phyloP scores from a whole-genome alignment of 164 flowering plant species.

The Vitis rupestris region DNA sequence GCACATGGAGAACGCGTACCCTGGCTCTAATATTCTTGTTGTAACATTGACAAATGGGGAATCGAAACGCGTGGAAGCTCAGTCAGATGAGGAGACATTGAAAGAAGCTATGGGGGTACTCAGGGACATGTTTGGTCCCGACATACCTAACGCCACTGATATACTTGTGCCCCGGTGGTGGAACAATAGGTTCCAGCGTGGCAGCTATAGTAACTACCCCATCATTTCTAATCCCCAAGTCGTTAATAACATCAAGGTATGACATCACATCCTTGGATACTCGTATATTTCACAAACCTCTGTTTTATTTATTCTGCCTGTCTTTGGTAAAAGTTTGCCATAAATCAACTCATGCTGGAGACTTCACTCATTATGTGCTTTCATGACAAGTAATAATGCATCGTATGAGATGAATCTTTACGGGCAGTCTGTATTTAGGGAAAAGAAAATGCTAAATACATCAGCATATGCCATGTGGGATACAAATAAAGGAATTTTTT shows the following conservation, averaged over 20 bases:
- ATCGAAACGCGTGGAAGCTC: slow-evolving; percentile 87
- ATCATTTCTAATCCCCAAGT: slow-evolving; percentile 51
- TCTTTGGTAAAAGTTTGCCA: neutral
- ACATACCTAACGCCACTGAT: slow-evolving; percentile 67
- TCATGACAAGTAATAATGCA: no score
- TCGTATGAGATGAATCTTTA: no score
- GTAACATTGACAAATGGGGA: slow-evolving; percentile 95
- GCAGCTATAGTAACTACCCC: slow-evolving; percentile 95
- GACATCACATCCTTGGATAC: neutral
- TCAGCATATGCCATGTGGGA: no score
- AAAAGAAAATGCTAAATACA: no score
- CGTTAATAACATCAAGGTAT: slow-evolving; percentile 62
- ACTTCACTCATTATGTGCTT: no score
- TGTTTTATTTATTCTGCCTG: neutral
- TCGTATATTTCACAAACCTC: neutral
- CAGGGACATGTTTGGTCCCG: slow-evolving; percentile 83
- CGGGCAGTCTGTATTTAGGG: no score
- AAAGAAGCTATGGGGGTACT: slow-evolving; percentile 82
- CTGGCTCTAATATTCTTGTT: slow-evolving; percentile 87
- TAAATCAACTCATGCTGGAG: no score
- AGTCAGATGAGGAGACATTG: slow-evolving; percentile 67
- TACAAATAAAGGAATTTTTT: no score
- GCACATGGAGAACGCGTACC: slow-evolving; percentile 98
- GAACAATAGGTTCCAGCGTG: slow-evolving; percentile 91
- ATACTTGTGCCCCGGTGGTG: slow-evolving; percentile 97